These are phyloP conservation scores for Agrocybe praecox DNA, from an alignment of 768 basidiomycete species.

Conservation along the genomic window DNA sequence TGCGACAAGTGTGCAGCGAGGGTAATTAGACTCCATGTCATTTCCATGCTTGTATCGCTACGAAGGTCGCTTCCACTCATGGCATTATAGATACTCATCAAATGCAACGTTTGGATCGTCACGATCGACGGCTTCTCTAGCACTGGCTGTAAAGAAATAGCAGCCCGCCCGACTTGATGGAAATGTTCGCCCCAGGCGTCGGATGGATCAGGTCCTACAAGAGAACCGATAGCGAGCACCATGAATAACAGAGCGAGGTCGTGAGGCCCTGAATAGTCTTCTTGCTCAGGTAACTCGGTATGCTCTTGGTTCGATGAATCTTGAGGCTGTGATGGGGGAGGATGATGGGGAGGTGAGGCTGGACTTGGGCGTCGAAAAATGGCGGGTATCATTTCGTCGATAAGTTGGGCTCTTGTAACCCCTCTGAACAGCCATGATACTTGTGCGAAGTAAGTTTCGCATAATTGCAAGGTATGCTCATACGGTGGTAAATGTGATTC, in stretches of 20 bases:
- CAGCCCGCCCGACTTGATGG: conserved; percentile 65
- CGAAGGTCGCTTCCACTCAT: conserved; percentile 67
- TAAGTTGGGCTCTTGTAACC: conserved; percentile 61
- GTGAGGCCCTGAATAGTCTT: conserved; percentile 44
- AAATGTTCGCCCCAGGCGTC: conserved; percentile 59
- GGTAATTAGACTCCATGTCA: conserved; percentile 67
- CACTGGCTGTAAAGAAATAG: conserved; percentile 67
- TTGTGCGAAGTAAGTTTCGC: conserved; percentile 67
- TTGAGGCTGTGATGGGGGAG: too few species aligned
- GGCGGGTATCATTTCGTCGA: conserved; percentile 64
- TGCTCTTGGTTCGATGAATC: neutral
- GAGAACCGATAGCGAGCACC: conserved; percentile 57
- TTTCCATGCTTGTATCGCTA: conserved; percentile 71
- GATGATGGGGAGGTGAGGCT: conserved; percentile 3
- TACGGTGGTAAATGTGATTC: conserved; percentile 54
- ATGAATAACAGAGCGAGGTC: conserved; percentile 55
- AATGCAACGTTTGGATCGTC: conserved; percentile 69
- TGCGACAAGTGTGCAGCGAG: conserved; percentile 69
- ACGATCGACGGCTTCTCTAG: conserved; percentile 72
- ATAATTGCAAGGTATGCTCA: conserved; percentile 53
- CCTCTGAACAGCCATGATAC: conserved; percentile 65
- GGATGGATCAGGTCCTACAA: conserved; percentile 37
- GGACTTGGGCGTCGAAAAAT: conserved; percentile 57
- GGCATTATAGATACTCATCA: conserved; percentile 70
- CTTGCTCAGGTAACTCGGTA: conserved; percentile 28